Evolutionary conservation across 257 asterid genomes (phyloP), one percentile per base, ranked within the genome.

Genomic region (Solanum pinnatisectum): DNA sequence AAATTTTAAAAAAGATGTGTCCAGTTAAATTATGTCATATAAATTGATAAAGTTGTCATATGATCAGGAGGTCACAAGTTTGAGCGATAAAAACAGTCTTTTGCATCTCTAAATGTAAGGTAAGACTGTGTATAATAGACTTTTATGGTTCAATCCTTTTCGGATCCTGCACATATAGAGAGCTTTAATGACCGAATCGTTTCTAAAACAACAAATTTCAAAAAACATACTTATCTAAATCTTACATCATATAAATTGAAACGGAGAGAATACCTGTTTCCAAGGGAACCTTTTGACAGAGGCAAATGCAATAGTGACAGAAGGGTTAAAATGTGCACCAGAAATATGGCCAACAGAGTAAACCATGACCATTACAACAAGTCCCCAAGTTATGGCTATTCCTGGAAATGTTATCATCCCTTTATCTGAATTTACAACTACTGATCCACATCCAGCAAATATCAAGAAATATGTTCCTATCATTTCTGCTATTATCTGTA

Each of bases 301-400:
- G 33, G 93, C 93, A 46, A 91, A 89, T 44, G 93, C 91, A 86
- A 91, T 91, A 16, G 93, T 91, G 14, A 91, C 93, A 12, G 93
- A 87, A 37, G 93, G 93, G 6, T 91, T 91, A 18, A 91, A 84
- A 86, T 91, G 93, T 4, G 93, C 93, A 27, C 91, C 91, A 46
- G 93, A 91, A 73, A 91, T 91, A 22, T 91, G 93, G 3, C 93
- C 93, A 18, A 90, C 90, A 12, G 93, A 83, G 81, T 91, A 91
- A 32, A 91, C 89, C 42, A 91, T 88, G 35, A 91, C 93, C 93
- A 91, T 91, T 67, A 91, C 93, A 3, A 90, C 93, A 27, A 91
- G 84, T 5, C 93, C 93, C 93, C 93, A 91, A 33, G 88, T 90
- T 3, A 91, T 91, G 76, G 93, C 85, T 83, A 91, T 86, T 56